Base-by-base conservation (phyloP, 306 rosid genomes). In the Fagus crenata region DNA sequence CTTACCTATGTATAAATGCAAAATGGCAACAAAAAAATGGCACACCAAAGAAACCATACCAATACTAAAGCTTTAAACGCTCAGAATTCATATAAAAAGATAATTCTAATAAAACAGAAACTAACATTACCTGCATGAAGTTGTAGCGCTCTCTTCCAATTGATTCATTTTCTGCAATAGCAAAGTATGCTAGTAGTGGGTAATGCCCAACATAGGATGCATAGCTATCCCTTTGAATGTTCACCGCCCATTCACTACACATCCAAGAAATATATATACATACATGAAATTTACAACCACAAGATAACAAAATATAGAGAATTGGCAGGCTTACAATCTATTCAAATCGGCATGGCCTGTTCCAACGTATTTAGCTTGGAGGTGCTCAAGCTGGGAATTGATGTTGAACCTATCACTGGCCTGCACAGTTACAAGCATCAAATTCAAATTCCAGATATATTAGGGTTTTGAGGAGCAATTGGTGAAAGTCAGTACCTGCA, bases 381-480 rank as follows among this genome's bases (percentile, higher is more conserved):
- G 97, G 72, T 92, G 97, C 77, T 95, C 97, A 17, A 95, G 97
- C 80, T 90, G 97, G 67, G 98, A 95, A 79, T 95, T 95, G 90
- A 95, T 92, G 83, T 95, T 95, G 80, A 92, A 92, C 88, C 98
- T 88, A 53, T 95, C 97, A 73, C 97, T 95, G 75, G 98, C 98
- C 97, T 92, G 86, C 78, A 78, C 8, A 53, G 31, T 59, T 12
- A 53, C 71, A 33, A 46, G 28, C 37, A 53, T 9, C 49, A 58
- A 58, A 7, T 22, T 22, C 28, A 22, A 22, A 13, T 53, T 17
- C 17, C 15, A 53, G 22, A 31, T 22, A 32, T 32, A 31, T 60
- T 31, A 32, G 71, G 71, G 71, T 39, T 37, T 65, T 17, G 49
- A 39, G 11, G 46, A 39, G 71, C 71, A 65, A 17, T 7, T 37